phyloP scores from a whole-genome alignment of 75 land plant genomes.

The Selaginella moellendorffii region DNA sequence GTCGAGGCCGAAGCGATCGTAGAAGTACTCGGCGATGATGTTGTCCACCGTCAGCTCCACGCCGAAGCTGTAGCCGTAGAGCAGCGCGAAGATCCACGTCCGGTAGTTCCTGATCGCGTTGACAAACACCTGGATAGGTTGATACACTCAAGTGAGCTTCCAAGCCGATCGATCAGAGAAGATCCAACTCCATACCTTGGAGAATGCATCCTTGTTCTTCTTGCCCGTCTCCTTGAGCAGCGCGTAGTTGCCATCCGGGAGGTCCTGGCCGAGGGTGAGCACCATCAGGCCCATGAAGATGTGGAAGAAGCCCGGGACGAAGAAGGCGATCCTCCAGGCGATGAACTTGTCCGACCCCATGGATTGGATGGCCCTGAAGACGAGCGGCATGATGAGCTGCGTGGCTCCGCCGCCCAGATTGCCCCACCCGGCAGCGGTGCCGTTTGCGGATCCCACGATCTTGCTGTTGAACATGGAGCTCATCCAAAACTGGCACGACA shows the following conservation, averaged over 20 bases:
- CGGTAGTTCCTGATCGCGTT: constrained; percentile 8
- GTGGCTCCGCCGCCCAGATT: constrained; percentile 8
- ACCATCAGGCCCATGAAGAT: constrained; percentile 50
- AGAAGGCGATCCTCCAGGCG: constrained; percentile 7
- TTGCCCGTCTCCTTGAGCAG: not conserved
- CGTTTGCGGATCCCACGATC: not conserved
- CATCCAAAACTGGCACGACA: constrained; percentile 47
- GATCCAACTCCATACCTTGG: constrained; percentile 10
- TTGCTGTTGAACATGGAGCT: constrained; percentile 6
- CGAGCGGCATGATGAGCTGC: constrained; percentile 4
- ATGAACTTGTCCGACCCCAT: constrained; percentile 2
- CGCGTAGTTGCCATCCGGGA: constrained; percentile 1
- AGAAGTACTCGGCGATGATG: constrained; percentile 44
- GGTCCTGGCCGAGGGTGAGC: constrained; percentile 22
- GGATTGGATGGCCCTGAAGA: not conserved
- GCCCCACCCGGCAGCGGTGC: not conserved
- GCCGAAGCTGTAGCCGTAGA: constrained; percentile 64
- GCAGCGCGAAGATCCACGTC: constrained; percentile 34
- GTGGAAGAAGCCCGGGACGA: constrained; percentile 32
- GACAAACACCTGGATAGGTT: not conserved
- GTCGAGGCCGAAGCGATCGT: constrained; percentile 29
- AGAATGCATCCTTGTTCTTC: not conserved
- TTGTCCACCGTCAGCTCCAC: constrained; percentile 51
- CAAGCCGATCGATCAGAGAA: not conserved
- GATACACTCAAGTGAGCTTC: not conserved